phyloP scores from a whole-genome alignment of 208 protist species.

The Crithidia bombi region DNA sequence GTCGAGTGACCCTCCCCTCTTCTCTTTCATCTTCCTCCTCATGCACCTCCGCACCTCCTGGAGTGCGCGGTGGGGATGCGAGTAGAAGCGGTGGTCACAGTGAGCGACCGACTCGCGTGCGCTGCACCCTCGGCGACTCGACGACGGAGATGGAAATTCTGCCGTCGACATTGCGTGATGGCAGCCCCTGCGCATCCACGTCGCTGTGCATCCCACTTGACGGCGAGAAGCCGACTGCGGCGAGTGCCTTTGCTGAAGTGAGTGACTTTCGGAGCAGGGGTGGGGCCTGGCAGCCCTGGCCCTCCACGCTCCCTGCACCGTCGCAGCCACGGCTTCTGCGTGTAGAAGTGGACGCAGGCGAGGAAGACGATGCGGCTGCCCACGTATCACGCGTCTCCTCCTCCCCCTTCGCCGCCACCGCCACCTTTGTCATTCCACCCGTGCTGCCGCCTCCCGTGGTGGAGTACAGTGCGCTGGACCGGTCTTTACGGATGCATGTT shows the following conservation, averaged over 20 bases:
- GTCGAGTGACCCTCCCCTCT: constrained; percentile 1
- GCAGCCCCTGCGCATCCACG: not conserved
- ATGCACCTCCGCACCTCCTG: not conserved
- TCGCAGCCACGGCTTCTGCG: constrained; percentile 24
- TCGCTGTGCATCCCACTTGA: constrained; percentile 20
- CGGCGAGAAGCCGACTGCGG: not conserved
- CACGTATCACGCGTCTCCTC: not conserved
- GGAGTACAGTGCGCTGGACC: constrained; percentile 21
- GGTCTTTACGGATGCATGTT: constrained; percentile 28
- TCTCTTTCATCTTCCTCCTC: not conserved
- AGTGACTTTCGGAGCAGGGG: not conserved
- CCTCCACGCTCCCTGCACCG: constrained; percentile 12
- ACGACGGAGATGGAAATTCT: not conserved
- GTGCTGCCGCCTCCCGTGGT: constrained; percentile 41
- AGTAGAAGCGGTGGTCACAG: not conserved
- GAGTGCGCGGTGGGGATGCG: not conserved
- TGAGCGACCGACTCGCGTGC: not conserved
- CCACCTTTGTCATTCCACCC: constrained; percentile 27
- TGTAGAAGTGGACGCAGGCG: constrained; percentile 22
- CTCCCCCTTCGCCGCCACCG: not conserved
- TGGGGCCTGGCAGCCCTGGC: constrained; percentile 11
- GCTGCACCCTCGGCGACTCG: not conserved
- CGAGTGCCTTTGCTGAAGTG: not conserved
- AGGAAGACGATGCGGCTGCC: constrained; percentile 10
- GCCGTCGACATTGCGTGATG: not conserved